Evolutionary conservation across 2,329 filamentous ascomycete species (phyloP).

Genomic region (Colletotrichum truncatum): DNA sequence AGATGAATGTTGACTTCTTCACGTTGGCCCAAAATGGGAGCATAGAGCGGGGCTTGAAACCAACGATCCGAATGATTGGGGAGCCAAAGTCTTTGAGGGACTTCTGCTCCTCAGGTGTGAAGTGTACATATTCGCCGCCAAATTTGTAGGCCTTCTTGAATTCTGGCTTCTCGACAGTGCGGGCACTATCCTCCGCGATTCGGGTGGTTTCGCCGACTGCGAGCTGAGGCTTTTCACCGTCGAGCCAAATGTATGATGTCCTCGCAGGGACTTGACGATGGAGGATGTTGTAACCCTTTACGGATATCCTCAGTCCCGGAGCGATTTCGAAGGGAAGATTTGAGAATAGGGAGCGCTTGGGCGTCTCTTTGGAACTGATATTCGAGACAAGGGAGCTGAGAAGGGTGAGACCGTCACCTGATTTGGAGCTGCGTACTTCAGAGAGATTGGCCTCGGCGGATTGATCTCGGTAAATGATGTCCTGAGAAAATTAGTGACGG

Average conservation of each 20-base stretch:
- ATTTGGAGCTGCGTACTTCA: constrained; percentile 70
- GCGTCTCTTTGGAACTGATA: constrained; percentile 88
- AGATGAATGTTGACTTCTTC: constrained; percentile 90
- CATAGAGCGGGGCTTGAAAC: constrained; percentile 84
- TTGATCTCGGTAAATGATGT: constrained; percentile 88
- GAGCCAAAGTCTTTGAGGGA: constrained; percentile 82
- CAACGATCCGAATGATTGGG: constrained; percentile 86
- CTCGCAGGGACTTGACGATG: constrained; percentile 84
- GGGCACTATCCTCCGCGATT: constrained; percentile 80
- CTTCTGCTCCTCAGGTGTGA: constrained; percentile 85
- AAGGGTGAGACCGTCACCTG: constrained; percentile 79
- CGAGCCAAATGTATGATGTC: constrained; percentile 88
- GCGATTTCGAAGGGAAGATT: constrained; percentile 89
- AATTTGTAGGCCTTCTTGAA: constrained; percentile 96
- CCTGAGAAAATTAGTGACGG: constrained; percentile 55
- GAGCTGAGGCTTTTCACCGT: constrained; percentile 86
- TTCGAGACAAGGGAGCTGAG: constrained; percentile 84
- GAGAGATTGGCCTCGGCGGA: constrained; percentile 69
- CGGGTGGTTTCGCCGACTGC: constrained; percentile 78
- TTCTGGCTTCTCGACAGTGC: constrained; percentile 81
- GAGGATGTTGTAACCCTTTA: constrained; percentile 92
- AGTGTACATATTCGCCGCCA: constrained; percentile 88
- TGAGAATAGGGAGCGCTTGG: constrained; percentile 86
- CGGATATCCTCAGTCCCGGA: constrained; percentile 83
- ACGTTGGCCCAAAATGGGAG: constrained; percentile 86